phyloP scores from a whole-genome alignment of 495 filamentous ascomycete species.

The Tirmania nivea region DNA sequence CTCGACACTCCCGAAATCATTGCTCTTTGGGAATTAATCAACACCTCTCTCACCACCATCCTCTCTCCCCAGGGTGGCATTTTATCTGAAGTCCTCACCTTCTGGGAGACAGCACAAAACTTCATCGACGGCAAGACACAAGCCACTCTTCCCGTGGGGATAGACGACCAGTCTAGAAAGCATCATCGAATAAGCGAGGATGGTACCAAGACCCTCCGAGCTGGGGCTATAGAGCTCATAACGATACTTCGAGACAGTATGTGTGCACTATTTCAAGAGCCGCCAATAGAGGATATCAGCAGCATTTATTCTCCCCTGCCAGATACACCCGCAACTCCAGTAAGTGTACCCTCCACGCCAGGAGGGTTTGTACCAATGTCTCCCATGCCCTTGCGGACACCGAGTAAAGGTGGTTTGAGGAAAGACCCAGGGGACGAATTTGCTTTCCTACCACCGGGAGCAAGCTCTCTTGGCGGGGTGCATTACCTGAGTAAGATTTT shows the following conservation, averaged over 20 bases:
- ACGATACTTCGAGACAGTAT: constrained; percentile 60
- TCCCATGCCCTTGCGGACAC: neutral
- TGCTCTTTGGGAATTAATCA: constrained; percentile 74
- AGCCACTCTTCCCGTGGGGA: constrained; percentile 54
- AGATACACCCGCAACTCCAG: constrained; percentile 46
- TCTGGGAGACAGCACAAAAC: constrained; percentile 77
- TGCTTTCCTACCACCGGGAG: constrained; percentile 88
- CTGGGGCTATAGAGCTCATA: constrained; percentile 57
- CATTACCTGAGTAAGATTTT: constrained; percentile 70
- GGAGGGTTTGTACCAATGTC: neutral
- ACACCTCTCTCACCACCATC: constrained; percentile 42
- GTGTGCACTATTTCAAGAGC: constrained; percentile 63
- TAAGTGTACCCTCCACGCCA: constrained; percentile 21
- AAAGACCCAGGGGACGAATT: constrained; percentile 58
- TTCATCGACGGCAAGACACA: constrained; percentile 80
- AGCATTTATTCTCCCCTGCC: constrained; percentile 59
- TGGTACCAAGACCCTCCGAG: constrained; percentile 48
- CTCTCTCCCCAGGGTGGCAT: constrained; percentile 55
- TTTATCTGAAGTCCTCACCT: constrained; percentile 71
- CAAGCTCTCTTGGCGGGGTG: constrained; percentile 71
- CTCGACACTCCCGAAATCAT: constrained; percentile 57
- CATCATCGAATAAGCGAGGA: constrained; percentile 64
- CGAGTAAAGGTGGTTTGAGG: constrained; percentile 3
- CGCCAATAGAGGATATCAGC: constrained; percentile 75
- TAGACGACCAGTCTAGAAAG: constrained; percentile 57